Evolutionary conservation across 2,329 filamentous ascomycete species (phyloP).

Genomic region (Cladophialophora exuberans): DNA sequence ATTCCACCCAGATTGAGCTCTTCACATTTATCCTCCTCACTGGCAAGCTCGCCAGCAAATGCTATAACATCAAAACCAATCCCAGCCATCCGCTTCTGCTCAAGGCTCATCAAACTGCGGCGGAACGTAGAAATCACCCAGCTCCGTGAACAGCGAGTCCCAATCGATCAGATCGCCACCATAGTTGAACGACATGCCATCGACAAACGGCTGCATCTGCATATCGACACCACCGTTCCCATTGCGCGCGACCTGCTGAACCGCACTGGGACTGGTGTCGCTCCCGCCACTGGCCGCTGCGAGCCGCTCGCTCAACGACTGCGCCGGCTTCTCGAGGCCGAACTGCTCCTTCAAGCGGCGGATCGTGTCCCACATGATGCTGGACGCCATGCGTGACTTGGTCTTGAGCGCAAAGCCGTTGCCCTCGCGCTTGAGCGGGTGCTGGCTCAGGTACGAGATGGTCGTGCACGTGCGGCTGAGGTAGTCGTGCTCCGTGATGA

Average conservation of each 20-base stretch:
- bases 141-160: conserved; percentile 11
- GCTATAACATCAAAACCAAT: no score
- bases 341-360: conserved; percentile 11
- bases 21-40: no score
- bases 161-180: conserved; percentile 10
- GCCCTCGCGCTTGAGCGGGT: conserved; percentile 8
- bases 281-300: conserved; percentile 3
- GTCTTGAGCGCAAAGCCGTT: conserved; percentile 10
- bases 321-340: conserved; percentile 9
- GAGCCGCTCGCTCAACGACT: conserved; percentile 11
- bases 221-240: neutral
- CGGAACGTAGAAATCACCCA: conserved; percentile 11
- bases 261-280: neutral
- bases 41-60: no score
- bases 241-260: no score
- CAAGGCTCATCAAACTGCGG: conserved; percentile 1
- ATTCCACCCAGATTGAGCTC: no score
- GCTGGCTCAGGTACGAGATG: conserved; percentile 14
- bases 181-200: conserved; percentile 2
- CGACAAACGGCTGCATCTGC: neutral
- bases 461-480: conserved; percentile 9
- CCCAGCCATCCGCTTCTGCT: no score
- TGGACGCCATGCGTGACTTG: conserved; percentile 11
- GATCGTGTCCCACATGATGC: conserved; percentile 18
- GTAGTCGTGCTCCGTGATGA: conserved; percentile 13